A percentile compares a stretch with the other conserved stretches of the same genome.
Evolutionary conservation across 2,329 filamentous ascomycete genomes (phyloP).

Genomic region (Botrytis sinoallii): DNA sequence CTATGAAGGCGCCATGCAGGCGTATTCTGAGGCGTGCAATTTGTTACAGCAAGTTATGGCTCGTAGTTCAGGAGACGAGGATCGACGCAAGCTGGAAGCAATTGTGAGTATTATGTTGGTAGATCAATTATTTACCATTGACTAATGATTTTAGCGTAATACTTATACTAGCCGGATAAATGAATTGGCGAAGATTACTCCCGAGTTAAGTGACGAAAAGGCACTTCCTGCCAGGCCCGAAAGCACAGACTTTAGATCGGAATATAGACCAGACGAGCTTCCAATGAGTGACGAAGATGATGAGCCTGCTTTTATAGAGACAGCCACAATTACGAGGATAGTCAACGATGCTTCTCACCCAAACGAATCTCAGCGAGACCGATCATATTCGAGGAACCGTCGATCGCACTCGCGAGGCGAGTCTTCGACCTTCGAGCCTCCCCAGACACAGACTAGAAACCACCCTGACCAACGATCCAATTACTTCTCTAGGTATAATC

Average conservation of each 20-base stretch:
- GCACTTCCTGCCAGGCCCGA: constrained; percentile 70
- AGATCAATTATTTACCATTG: background rate
- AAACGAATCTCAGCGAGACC: constrained; percentile 26
- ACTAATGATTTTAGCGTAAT: constrained; percentile 56
- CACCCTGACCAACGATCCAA: constrained; percentile 29
- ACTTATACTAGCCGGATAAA: constrained; percentile 90
- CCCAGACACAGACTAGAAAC: constrained; percentile 35
- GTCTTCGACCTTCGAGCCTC: constrained; percentile 34
- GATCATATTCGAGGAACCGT: constrained; percentile 31
- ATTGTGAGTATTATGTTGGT: constrained; percentile 65
- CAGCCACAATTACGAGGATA: constrained; percentile 52
- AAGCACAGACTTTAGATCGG: constrained; percentile 54
- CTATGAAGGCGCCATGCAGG: constrained; percentile 83
- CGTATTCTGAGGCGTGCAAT: constrained; percentile 87
- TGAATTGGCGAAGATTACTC: constrained; percentile 73
- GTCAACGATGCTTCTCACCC: constrained; percentile 41
- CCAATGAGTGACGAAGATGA: constrained; percentile 42
- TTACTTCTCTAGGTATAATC: constrained; percentile 7
- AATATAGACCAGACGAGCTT: constrained; percentile 35
- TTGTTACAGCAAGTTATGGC: constrained; percentile 84
- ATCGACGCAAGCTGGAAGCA: constrained; percentile 84
- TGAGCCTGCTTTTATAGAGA: constrained; percentile 49
- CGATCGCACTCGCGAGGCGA: constrained; percentile 37
- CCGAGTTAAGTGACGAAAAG: constrained; percentile 61
- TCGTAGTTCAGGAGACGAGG: constrained; percentile 79